Conservation (phyloP, 306 rosid genomes). For the Rosa multiflora region DNA sequence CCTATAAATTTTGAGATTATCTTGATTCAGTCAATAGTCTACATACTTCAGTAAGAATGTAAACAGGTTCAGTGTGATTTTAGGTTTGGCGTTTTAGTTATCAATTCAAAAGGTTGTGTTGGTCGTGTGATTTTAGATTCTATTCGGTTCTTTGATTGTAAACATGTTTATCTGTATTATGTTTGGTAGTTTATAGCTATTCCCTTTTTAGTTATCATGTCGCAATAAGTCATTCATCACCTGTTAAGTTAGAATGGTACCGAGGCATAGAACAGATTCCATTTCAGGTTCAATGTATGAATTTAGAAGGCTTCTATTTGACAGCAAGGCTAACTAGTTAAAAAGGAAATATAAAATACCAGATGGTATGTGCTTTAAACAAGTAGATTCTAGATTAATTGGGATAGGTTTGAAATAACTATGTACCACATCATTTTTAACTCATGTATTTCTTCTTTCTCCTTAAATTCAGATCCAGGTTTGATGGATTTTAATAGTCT, state of each 20-base stretch:
- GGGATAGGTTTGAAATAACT: neutral
- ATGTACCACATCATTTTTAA: neutral
- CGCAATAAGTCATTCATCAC: neutral
- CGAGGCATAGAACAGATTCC: neutral
- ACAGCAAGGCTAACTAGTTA: neutral
- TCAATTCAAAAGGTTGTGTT: neutral
- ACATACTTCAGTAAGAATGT: neutral
- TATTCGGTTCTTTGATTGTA: neutral
- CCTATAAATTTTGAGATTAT: neutral
- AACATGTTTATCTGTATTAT: neutral
- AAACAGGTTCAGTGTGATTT: neutral
- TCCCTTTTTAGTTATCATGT: neutral
- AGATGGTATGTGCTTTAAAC: neutral
- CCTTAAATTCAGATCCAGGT: neutral
- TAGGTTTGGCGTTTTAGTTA: neutral
- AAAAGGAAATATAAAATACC: too few relatives aligned
- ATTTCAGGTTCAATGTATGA: neutral
- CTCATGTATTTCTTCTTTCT: neutral
- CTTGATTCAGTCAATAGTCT: neutral
- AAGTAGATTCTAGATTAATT: neutral
- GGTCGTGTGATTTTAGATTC: neutral
- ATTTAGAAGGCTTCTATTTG: neutral
- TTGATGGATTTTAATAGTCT: neutral
- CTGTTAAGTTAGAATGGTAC: neutral
- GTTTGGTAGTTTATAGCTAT: neutral